Evolutionary conservation across 768 basidiomycete species (phyloP).

Genomic region (Phlebiopsis gigantea): DNA sequence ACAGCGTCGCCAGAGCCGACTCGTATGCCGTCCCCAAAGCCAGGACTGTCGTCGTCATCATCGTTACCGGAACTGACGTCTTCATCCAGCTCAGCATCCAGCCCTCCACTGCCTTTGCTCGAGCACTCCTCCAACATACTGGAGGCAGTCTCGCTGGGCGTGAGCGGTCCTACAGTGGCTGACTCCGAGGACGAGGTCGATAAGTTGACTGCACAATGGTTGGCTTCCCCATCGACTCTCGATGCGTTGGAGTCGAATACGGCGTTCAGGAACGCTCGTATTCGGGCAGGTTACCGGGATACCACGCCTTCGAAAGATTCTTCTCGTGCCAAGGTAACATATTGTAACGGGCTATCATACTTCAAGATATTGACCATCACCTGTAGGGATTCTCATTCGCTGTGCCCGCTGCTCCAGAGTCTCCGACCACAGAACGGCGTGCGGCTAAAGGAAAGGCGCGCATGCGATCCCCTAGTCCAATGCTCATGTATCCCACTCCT

Average conservation of each 20-base stretch:
- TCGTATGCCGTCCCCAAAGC: slow-evolving; percentile 9
- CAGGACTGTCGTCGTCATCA: slow-evolving; percentile 22
- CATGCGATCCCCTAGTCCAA: slow-evolving; percentile 8
- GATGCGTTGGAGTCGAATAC: not conserved
- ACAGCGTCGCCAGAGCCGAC: slow-evolving; percentile 1
- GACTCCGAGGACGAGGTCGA: slow-evolving; percentile 13
- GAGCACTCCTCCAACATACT: slow-evolving; percentile 9
- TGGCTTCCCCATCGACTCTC: slow-evolving; percentile 8
- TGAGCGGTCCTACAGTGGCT: not conserved
- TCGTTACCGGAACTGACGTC: slow-evolving; percentile 61
- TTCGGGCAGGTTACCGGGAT: not conserved
- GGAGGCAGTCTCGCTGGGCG: not conserved
- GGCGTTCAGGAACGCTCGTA: not conserved
- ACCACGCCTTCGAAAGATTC: not conserved
- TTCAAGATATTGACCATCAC: not conserved
- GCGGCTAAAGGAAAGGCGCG: slow-evolving; percentile 3
- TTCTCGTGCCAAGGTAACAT: not conserved
- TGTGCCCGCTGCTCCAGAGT: slow-evolving; percentile 6
- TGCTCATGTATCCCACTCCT: not conserved
- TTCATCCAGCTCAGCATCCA: slow-evolving; percentile 61
- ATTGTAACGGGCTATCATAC: not conserved
- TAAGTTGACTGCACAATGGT: slow-evolving; percentile 11
- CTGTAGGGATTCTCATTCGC: not conserved
- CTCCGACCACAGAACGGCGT: slow-evolving; percentile 6
- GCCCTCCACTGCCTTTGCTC: slow-evolving; percentile 40